These are phyloP conservation scores for Mortierella sp. DNA, from an alignment of 371 early-diverging fungal species.

Conservation along the genomic window DNA sequence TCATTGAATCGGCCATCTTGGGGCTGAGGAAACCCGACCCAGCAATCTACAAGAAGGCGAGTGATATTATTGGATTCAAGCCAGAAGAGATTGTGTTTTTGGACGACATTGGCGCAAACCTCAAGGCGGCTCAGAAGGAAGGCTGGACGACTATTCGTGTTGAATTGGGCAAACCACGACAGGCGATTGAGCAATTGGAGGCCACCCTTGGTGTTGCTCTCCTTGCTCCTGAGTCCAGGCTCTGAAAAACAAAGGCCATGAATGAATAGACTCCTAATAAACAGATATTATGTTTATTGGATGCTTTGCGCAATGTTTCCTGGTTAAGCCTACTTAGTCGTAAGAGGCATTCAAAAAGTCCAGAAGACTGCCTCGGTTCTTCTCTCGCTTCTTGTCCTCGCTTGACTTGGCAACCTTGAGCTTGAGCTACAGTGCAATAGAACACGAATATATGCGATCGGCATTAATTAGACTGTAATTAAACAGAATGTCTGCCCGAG, in stretches of 20 bases:
- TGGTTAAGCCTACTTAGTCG: slow-evolving; percentile 8
- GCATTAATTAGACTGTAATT: neutral
- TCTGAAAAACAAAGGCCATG: neutral
- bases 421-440: slow-evolving; percentile 29
- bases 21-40: slow-evolving; percentile 78
- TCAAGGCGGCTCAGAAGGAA: slow-evolving; percentile 72
- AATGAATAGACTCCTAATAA: neutral
- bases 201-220: slow-evolving; percentile 33
- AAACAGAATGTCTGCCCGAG: neutral
- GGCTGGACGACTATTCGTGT: slow-evolving; percentile 78
- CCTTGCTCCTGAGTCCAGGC: slow-evolving; percentile 21
- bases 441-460: neutral
- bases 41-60: slow-evolving; percentile 72
- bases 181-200: slow-evolving; percentile 72
- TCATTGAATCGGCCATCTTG: slow-evolving; percentile 41
- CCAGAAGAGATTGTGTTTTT: slow-evolving; percentile 76
- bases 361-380: slow-evolving; percentile 48
- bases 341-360: slow-evolving; percentile 53
- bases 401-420: slow-evolving; percentile 54
- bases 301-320: neutral
- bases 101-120: slow-evolving; percentile 82
- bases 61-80: slow-evolving; percentile 69
- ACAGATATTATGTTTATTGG: neutral
- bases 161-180: slow-evolving; percentile 66
- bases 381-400: slow-evolving; percentile 56